Evolutionary conservation across 23 red algal genomes (phyloP), one percentile per base, ranked within the genome.

Genomic region (Gracilaria domingensis): DNA sequence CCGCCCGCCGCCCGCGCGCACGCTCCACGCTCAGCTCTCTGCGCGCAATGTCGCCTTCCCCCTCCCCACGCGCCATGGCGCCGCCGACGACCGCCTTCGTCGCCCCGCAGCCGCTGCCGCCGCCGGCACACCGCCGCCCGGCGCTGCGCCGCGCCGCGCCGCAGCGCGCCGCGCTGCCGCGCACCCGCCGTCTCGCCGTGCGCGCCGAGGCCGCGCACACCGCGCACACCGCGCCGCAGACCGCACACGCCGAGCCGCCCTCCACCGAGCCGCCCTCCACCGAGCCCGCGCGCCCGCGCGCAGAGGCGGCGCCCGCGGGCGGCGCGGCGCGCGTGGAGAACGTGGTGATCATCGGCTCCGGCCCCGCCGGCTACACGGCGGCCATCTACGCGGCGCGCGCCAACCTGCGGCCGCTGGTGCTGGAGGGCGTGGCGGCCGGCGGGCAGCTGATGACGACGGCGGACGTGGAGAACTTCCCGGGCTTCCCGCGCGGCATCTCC

Each of bases 331-430:
- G 69, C 35, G 77, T 83, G 30, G 66, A 93, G 36, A 95, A 95
- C 49, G 64, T 96, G 33, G 83, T 83, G 75, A 88, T 96, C 59
- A 95, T 98, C 83, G 96, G 96, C 13, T 95, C 92, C 50, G 96
- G 96, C 16, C 96, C 96, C 1, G 96, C 93, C 4, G 92, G 78
- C 11, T 92, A 98, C 91, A 95, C 96, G 24, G 96, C 96, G 51
- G 96, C 96, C 54, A 98, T 98, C 65, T 98, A 98, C 57, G 96
- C 96, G 29, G 93, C 88, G 12, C 89, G 96, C 50, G 96, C 93
- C 12, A 89, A 95, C 56, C 74, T 98, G 23, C 60, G 82, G 29
- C 96, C 96, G 21, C 77, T 98, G 57, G 53, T 98, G 35, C 82
- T 95, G 65, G 96, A 98, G 66, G 96, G 96, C 21, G 29, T 90